Base-by-base conservation (phyloP, 495 filamentous ascomycete genomes). In the Bacidia gigantensis region DNA sequence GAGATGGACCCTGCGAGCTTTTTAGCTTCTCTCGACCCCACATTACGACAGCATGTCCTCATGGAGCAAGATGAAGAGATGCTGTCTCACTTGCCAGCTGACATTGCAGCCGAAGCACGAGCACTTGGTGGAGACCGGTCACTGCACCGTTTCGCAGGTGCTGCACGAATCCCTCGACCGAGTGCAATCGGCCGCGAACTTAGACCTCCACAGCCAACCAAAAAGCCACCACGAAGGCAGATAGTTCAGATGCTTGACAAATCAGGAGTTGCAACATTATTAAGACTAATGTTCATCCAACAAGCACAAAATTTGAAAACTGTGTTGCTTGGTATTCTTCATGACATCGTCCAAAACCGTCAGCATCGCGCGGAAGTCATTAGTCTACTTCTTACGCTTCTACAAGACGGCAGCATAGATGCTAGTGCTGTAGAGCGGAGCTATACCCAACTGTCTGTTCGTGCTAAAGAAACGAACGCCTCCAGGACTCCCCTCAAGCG, bases 171-270 rank as follows among this genome's bases (percentile, higher is more conserved):
- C 51, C 64, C 70, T 22, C 72, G 72, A 17, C 67, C 67, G n/a
- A 70, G 75, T 49, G 64, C 64, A 49, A 69, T 71, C 32, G 58
- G 61, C 46, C 62, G 64, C 23, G 66, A 69, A 22, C 64, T 50
- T 17, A 75, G 50, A 22, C 35, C 54, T 46, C 47, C 51, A 32
- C 56, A 55, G 43, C 25, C 53, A 10, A 60, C 63, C 3, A 80
- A 80, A 65, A 93, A 94, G 66, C 74, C 79, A 22, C 79, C 82
- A 56, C 78, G 87, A 51, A 81, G 81, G 59, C 82, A 85, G 21
- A 83, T 87, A 47, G 81, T 95, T 26, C 92, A 99, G 66, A 94
- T 97, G 82, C 78, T 97, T 3, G 93, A 99, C 67, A 96, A 94
- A 64, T 76, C 89, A 50, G 92, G 92, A 23, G 81, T 99, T 63